phyloP scores from a whole-genome alignment of 2,329 filamentous ascomycete genomes.

The Fusarium papillatum region DNA sequence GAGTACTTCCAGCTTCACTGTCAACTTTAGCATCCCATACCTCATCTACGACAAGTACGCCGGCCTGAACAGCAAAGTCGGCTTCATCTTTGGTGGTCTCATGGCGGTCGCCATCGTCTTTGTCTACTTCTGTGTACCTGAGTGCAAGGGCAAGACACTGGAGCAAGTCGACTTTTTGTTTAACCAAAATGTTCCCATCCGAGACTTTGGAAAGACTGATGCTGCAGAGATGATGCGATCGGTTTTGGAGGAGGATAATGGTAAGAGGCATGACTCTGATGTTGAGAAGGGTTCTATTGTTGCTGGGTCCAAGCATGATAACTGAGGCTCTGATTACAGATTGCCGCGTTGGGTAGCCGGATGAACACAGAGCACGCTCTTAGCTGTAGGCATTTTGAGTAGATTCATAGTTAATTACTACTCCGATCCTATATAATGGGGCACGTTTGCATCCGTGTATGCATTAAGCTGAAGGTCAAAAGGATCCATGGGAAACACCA shows the following conservation, averaged over 20 bases:
- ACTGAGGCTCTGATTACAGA: neutral
- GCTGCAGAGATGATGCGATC: constrained; percentile 24
- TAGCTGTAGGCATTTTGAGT: neutral
- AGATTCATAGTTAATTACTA: neutral
- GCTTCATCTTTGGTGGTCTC: constrained; percentile 37
- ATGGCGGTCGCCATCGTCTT: constrained; percentile 11
- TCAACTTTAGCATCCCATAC: constrained; percentile 39
- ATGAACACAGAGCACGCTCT: neutral
- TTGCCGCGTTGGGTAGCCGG: neutral
- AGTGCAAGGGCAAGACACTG: constrained; percentile 35
- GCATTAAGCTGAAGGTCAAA: constrained; percentile 36
- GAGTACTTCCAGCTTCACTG: constrained; percentile 13
- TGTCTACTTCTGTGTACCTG: constrained; percentile 33
- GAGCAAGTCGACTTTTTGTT: constrained; percentile 40
- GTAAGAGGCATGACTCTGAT: constrained; percentile 1
- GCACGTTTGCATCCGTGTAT: constrained; percentile 19
- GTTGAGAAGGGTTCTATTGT: neutral
- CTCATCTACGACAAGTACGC: constrained; percentile 36
- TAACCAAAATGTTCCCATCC: constrained; percentile 22
- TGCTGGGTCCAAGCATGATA: neutral
- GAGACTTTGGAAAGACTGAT: constrained; percentile 32
- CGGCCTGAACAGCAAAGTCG: constrained; percentile 32
- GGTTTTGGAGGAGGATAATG: neutral
- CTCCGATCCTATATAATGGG: neutral
- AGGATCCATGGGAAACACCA: constrained; percentile 22